phyloP scores from a whole-genome alignment of 441 rosid genomes.

The Pelargonium australe region DNA sequence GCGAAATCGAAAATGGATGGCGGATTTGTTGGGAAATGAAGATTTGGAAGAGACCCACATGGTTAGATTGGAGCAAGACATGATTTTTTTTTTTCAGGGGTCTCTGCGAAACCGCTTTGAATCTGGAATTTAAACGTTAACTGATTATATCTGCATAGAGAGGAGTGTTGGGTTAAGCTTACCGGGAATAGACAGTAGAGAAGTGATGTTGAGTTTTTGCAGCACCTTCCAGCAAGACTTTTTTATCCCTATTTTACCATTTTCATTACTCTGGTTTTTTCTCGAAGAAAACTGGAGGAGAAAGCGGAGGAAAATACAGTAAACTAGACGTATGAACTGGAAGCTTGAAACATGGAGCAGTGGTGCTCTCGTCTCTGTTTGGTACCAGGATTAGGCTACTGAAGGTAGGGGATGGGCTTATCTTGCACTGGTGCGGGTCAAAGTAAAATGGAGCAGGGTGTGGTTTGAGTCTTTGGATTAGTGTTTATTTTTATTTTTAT shows the following conservation, averaged over 20 bases:
- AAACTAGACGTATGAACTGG: background rate
- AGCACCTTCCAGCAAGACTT: background rate
- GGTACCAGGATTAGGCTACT: too few species aligned
- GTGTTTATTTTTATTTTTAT: too few species aligned
- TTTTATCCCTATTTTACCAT: too few species aligned
- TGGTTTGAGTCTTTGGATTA: too few species aligned
- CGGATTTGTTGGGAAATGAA: conserved; percentile 50
- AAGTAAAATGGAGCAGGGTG: too few species aligned
- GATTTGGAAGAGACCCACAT: conserved; percentile 62
- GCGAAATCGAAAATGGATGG: conserved; percentile 39
- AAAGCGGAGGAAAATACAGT: background rate
- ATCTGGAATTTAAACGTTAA: background rate
- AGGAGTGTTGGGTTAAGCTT: background rate
- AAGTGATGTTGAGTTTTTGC: background rate
- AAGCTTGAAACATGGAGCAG: too few species aligned
- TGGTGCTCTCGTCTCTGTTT: too few species aligned
- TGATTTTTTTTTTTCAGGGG: conserved; percentile 18
- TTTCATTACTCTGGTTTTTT: background rate
- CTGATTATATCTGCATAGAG: background rate
- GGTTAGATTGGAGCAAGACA: conserved; percentile 62
- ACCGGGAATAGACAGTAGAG: background rate
- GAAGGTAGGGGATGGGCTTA: too few species aligned
- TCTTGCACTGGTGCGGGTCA: too few species aligned
- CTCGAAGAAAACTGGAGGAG: background rate
- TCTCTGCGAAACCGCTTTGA: background rate